phyloP scores from a whole-genome alignment of 2,329 filamentous ascomycete species.

The Ceratocystis huliohia region DNA sequence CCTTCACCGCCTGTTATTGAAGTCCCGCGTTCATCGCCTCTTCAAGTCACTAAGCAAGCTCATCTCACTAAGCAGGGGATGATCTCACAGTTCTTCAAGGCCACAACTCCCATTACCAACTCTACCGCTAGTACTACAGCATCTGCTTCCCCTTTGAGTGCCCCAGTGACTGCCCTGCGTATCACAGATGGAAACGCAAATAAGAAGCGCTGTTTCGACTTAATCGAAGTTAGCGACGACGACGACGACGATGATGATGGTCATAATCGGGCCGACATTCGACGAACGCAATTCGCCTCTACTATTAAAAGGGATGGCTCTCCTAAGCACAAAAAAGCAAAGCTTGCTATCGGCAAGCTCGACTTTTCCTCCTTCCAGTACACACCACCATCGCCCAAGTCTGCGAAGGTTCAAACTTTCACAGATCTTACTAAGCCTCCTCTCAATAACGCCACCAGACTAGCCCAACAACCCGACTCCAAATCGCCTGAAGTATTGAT shows the following conservation, averaged over 20 bases:
- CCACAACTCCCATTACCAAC: constrained; percentile 24
- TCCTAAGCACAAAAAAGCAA: constrained; percentile 12
- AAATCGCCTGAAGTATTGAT: not conserved
- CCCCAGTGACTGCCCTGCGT: not conserved
- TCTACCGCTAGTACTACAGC: constrained; percentile 19
- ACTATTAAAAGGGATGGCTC: not conserved
- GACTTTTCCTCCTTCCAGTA: constrained; percentile 19
- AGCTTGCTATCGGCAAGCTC: constrained; percentile 10
- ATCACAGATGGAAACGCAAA: constrained; percentile 5
- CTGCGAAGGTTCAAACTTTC: constrained; percentile 8
- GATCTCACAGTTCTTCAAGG: constrained; percentile 26
- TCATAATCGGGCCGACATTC: constrained; percentile 48
- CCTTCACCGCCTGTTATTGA: constrained; percentile 45
- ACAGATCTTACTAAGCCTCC: not conserved
- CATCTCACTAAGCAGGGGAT: constrained; percentile 28
- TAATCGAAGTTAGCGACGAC: constrained; percentile 33
- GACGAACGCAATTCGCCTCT: constrained; percentile 42
- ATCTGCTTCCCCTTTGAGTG: not conserved
- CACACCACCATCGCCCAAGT: constrained; percentile 17
- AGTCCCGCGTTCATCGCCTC: constrained; percentile 81
- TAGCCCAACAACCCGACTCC: not conserved
- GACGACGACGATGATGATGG: constrained; percentile 43
- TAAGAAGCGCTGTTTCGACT: constrained; percentile 21
- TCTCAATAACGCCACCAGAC: not conserved
- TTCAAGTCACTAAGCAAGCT: not conserved